Evolutionary conservation across 768 basidiomycete genomes (phyloP).

Genomic region (Suillus discolor): DNA sequence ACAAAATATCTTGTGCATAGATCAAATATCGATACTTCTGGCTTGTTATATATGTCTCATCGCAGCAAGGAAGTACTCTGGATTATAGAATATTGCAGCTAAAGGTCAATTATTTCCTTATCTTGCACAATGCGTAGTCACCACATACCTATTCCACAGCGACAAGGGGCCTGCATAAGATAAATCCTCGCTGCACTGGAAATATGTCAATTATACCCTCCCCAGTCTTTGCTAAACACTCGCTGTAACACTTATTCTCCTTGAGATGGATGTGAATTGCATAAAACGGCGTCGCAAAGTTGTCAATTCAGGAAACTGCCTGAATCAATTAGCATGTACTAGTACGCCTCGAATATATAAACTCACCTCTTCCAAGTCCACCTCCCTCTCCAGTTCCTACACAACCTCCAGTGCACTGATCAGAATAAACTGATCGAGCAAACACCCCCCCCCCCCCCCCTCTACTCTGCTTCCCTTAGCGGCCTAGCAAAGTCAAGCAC

Average conservation of each 20-base stretch:
- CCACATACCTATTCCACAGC: not conserved
- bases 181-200: not conserved
- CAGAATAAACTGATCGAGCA: not conserved
- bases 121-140: not conserved
- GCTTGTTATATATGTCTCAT: not conserved
- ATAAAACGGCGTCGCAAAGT: not conserved
- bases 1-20: slow-evolving; percentile 1
- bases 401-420: not conserved
- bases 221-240: not conserved
- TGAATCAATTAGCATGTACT: not conserved
- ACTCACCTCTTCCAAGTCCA: not conserved
- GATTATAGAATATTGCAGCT: not conserved
- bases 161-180: not conserved
- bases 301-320: not conserved
- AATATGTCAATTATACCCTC: not conserved
- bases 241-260: not conserved
- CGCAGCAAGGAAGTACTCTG: not conserved
- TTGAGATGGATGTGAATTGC: not conserved
- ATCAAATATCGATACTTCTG: not conserved
- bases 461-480: not conserved
- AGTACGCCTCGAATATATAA: not conserved
- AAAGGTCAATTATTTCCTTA: too few species aligned
- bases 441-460: not conserved
- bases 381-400: not conserved
- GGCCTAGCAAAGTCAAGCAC: not conserved